Evolutionary conservation across 768 basidiomycete genomes (phyloP), one percentile per base, ranked within the genome.

Genomic region (Lentinula sp.): DNA sequence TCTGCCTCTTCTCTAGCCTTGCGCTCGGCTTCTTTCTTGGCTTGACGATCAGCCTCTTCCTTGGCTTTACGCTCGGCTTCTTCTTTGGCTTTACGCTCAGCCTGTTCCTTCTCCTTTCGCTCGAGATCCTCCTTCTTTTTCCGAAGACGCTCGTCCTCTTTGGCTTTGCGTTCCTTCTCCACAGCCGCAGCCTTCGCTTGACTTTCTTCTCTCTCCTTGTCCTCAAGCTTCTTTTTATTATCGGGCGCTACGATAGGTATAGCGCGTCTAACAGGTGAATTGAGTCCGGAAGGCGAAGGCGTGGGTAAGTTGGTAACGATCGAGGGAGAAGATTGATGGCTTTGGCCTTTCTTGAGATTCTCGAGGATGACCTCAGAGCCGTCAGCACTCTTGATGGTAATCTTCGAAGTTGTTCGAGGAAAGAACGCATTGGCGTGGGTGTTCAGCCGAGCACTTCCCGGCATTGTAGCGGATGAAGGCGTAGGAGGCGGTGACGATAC

Each of bases 401-500:
- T 75, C 67, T 78, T 80, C 42, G 76, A 70, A 13, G 72, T 61
- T 10, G 78, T 74, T 10, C 72, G 65, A 6, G 91, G 90, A 16
- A 91, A 84, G 69, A 92, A 93, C 2, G 87, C 68, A 60, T 72
- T 79, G 3, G 90, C 89, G 66, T 78, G 79, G 3, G 83, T 81
- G 67, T 86, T 90, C 53, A 91, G 77, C 11, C 81, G 78, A 64
- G 71, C 78, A 32, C 62, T 64, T 18, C 74, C 65, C 21, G 79
- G 76, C 54, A 70, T 72, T 23, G 75, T 73, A 7, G 79, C 69
- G 2, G 85, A 75, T 1, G 84, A 81, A 1, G 87, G 89, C 5
- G 90, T 89, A 2, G 87, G 81, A 23, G 85, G 85, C 2, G 89
- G 85, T 4, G 87, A 87, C 0, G 87, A 81, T 10, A 87, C 74